These are phyloP conservation scores for Macaranga tanarius DNA, from an alignment of 441 rosid genomes.

Conservation along the genomic window DNA sequence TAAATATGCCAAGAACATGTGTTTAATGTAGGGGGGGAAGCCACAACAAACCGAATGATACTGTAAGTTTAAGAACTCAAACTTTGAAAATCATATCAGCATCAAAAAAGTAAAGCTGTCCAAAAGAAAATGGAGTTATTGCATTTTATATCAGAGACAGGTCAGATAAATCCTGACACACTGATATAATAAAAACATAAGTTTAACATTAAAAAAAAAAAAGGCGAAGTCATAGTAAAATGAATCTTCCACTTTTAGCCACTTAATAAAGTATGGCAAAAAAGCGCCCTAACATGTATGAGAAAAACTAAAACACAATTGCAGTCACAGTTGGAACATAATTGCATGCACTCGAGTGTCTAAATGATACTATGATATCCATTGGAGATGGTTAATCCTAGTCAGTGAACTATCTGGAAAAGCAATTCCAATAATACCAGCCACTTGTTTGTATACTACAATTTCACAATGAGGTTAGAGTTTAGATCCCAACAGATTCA, in stretches of 20 bases:
- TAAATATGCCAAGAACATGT: slow-evolving; percentile 35
- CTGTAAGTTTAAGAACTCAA: background rate
- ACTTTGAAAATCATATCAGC: slow-evolving; percentile 6
- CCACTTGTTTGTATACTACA: background rate
- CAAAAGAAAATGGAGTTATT: slow-evolving; percentile 2
- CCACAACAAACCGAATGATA: slow-evolving; percentile 14
- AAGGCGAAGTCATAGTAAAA: background rate
- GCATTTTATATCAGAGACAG: background rate
- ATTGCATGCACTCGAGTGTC: no score
- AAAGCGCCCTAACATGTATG: background rate
- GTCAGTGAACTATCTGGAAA: background rate
- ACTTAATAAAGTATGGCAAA: background rate
- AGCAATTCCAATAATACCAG: background rate
- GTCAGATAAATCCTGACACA: background rate
- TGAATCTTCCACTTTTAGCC: no score
- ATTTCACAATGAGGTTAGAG: background rate
- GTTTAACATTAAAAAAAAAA: background rate
- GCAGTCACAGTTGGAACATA: background rate
- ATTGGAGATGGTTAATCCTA: background rate
- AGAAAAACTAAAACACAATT: background rate
- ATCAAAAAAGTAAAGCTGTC: slow-evolving; percentile 7
- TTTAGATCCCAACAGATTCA: background rate
- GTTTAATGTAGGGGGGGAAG: background rate
- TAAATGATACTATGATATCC: no score
- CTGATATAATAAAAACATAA: background rate